Conservation (phyloP, 2,329 filamentous ascomycete species). For the Paecilomyces formosus region DNA sequence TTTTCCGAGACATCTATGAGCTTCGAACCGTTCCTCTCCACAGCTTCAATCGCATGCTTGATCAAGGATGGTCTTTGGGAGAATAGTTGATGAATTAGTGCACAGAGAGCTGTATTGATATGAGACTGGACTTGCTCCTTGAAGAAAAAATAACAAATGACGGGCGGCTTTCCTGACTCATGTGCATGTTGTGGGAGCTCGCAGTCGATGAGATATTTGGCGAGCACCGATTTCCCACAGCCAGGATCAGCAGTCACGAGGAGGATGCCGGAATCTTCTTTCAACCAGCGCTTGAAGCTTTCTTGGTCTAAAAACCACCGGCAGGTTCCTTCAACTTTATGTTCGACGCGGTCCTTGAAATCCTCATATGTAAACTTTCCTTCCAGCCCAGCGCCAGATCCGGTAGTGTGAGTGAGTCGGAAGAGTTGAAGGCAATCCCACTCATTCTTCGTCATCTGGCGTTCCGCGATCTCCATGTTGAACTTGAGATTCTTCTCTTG, state of each 20-base stretch:
- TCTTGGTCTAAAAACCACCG: conserved; percentile 12
- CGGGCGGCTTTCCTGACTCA: conserved; percentile 10
- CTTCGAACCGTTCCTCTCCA: conserved; percentile 14
- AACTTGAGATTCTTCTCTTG: neutral
- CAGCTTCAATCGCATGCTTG: conserved; percentile 22
- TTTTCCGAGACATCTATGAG: conserved; percentile 14
- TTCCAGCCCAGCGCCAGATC: neutral
- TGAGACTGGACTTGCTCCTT: conserved; percentile 33
- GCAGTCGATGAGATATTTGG: conserved; percentile 25
- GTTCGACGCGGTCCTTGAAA: conserved; percentile 17
- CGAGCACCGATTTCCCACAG: conserved; percentile 11
- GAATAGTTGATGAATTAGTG: conserved; percentile 36
- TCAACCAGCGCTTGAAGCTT: conserved; percentile 6
- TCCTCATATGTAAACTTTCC: neutral
- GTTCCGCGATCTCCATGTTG: neutral
- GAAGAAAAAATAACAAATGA: conserved; percentile 40
- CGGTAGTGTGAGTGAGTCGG: conserved; percentile 1
- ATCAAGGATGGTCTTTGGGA: conserved; percentile 21
- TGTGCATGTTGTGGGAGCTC: conserved; percentile 9
- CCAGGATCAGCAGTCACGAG: conserved; percentile 6
- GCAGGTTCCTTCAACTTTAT: conserved; percentile 23
- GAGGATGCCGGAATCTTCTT: conserved; percentile 2
- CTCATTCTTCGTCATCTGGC: neutral
- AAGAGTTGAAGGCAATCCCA: conserved; percentile 4
- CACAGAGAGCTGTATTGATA: conserved; percentile 29